Evolutionary conservation across 257 asterid genomes (phyloP), one percentile per base, ranked within the genome.

Genomic region (Lantana camara): DNA sequence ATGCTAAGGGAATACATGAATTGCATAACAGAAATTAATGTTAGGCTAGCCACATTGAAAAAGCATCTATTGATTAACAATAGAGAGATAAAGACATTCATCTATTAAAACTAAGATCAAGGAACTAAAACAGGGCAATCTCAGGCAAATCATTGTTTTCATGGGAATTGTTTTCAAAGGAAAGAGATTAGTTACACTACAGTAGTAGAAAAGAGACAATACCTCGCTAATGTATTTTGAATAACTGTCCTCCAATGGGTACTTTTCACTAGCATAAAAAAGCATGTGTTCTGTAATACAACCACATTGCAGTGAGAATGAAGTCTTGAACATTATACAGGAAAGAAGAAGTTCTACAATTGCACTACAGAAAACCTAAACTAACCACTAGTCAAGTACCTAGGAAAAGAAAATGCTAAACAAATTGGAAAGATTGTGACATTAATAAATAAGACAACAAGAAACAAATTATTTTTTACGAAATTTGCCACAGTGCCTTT

Each of bases 251-350:
- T 94, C 99, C 79, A 60, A 35, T 2, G 96, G 99, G 66, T 94
- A 94, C 84, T 94, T 94, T 71, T 90, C 97, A 73, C 97, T 94
- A 24, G 99, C 95, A 77, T 90, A 94, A 76, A 94, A 93, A 57
- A 94, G 84, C 99, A 94, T 94, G 73, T 94, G 99, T 66, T 90
- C 99, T 94, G 92, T 60, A 80, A 73, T 23, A 34, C 13, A 73
- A 52, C 47, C 67, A 60, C 46, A 50, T 53, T 37, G 41, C 40
- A 47, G 21, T 47, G 17, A 64, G 68, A 41, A 60, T 21, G 55
- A 60, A 45, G 41, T 37, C 50, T 10, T 14, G 55, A 64, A 44
- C 22, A 32, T 27, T 42, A 47, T 46, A 20, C 57, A 57, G 32
- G 4, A 27, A 24, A 14, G 47, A 19, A 68, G 16, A 52, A 42